Evolutionary conservation across 768 basidiomycete species (phyloP).

Genomic region (Macrocybe gigantea): DNA sequence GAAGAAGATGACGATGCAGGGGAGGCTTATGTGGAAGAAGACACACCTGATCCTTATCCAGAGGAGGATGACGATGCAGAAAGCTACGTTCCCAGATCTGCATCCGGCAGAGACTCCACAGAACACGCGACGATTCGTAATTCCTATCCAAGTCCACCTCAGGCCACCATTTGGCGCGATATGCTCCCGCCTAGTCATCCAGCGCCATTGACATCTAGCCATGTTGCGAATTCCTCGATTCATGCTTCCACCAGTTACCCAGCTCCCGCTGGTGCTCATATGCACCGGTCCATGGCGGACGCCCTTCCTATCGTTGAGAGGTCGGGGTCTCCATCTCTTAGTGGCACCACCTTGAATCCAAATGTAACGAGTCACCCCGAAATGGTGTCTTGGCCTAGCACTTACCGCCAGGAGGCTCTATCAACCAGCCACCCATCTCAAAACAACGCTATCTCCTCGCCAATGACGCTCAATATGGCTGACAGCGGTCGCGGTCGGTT

Average conservation of each 20-base stretch:
- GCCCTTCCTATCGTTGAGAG: constrained; percentile 58
- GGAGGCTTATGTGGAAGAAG: constrained; percentile 42
- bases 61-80: constrained; percentile 26
- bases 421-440: too few relatives aligned
- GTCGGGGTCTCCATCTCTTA: constrained; percentile 50
- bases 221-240: not conserved
- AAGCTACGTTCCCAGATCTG: constrained; percentile 16
- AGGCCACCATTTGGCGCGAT: constrained; percentile 24
- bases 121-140: constrained; percentile 12
- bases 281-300: constrained; percentile 31
- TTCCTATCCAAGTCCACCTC: constrained; percentile 12
- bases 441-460: too few relatives aligned
- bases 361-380: constrained; percentile 43
- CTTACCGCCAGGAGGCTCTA: too few relatives aligned
- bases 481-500: too few relatives aligned
- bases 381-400: constrained; percentile 34
- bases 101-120: not conserved
- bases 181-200: constrained; percentile 28
- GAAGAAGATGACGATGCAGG: constrained; percentile 57
- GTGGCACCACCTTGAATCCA: constrained; percentile 52
- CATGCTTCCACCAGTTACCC: not conserved
- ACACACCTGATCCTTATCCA: constrained; percentile 38
- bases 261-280: constrained; percentile 31
- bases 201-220: not conserved
- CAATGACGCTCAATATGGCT: too few relatives aligned